Percentiles rank a stretch among this genome's conserved stretches.
Conservation (phyloP, 345 rosid species). For the Aethionema arabicum region DNA sequence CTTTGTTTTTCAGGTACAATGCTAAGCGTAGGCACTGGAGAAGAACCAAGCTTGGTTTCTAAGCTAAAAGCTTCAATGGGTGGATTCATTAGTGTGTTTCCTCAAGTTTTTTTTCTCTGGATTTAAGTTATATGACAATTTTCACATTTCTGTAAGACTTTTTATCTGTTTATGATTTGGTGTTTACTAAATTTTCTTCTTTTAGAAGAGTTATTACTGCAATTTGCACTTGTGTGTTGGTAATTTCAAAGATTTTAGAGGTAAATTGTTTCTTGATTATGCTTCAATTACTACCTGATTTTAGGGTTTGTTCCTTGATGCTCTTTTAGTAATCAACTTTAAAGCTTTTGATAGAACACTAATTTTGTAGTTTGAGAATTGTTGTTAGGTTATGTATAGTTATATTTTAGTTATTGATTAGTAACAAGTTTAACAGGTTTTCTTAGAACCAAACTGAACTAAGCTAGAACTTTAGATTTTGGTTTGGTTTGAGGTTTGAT, state of each 20-base stretch:
- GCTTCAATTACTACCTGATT: background rate
- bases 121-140: constrained; percentile 19
- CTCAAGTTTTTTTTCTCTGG: background rate
- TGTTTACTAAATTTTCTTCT: constrained; percentile 11
- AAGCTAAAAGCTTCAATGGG: constrained; percentile 19
- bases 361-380: too few species aligned
- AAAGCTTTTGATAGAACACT: too few species aligned
- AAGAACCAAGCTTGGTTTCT: constrained; percentile 62
- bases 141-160: constrained; percentile 22
- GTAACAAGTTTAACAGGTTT: too few species aligned
- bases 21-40: constrained; percentile 84
- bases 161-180: background rate
- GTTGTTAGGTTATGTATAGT: too few species aligned
- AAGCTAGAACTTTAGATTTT: too few species aligned
- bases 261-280: background rate
- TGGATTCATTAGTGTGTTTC: constrained; percentile 15
- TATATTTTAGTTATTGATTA: too few species aligned
- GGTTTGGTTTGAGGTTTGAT: too few species aligned
- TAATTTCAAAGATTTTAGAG: too few species aligned
- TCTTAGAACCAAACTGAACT: too few species aligned
- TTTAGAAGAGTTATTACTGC: background rate
- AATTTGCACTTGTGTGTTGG: background rate
- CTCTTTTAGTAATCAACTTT: background rate
- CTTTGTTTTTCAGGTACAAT: constrained; percentile 46
- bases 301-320: background rate